A percentile compares a stretch with the other conserved stretches of the same genome.
phyloP scores from a whole-genome alignment of 257 asterid genomes.

The Rhazya stricta region DNA sequence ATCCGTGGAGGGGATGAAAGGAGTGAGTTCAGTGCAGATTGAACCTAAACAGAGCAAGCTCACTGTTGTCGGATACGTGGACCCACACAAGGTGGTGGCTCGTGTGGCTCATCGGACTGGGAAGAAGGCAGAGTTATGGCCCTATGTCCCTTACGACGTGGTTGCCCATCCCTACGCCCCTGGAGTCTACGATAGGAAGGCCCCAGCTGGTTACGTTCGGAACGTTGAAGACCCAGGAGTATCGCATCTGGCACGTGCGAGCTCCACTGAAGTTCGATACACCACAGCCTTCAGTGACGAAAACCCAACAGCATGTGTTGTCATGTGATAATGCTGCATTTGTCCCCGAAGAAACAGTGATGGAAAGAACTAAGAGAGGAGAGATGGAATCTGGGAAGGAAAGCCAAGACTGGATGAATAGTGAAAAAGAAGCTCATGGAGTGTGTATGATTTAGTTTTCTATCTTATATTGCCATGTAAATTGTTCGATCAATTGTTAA shows the following conservation, averaged over 20 bases:
- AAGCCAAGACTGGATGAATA: too few species aligned
- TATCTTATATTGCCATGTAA: not conserved
- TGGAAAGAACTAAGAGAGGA: too few species aligned
- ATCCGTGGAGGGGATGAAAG: slow-evolving; percentile 94
- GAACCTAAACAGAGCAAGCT: slow-evolving; percentile 82
- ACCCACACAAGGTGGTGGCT: slow-evolving; percentile 75
- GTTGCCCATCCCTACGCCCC: slow-evolving; percentile 90
- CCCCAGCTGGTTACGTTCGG: slow-evolving; percentile 92
- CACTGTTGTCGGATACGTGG: slow-evolving; percentile 79
- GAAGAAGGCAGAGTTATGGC: slow-evolving; percentile 93
- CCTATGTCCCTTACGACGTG: slow-evolving; percentile 89
- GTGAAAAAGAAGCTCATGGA: too few species aligned
- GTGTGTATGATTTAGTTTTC: not conserved
- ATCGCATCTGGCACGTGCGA: slow-evolving; percentile 73
- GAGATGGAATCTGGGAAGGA: too few species aligned
- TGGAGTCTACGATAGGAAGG: slow-evolving; percentile 81
- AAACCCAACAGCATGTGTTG: slow-evolving; percentile 69
- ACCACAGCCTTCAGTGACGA: slow-evolving; percentile 96
- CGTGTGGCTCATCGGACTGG: slow-evolving; percentile 93
- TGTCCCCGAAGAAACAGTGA: too few species aligned
- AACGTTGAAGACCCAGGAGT: slow-evolving; percentile 40
- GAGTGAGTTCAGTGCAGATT: slow-evolving; percentile 65
- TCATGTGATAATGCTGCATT: slow-evolving; percentile 67
- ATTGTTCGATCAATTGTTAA: not conserved
- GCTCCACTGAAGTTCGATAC: slow-evolving; percentile 92